phyloP scores from a whole-genome alignment of 2,329 filamentous ascomycete species.

The Paracoccidioides brasiliensis region DNA sequence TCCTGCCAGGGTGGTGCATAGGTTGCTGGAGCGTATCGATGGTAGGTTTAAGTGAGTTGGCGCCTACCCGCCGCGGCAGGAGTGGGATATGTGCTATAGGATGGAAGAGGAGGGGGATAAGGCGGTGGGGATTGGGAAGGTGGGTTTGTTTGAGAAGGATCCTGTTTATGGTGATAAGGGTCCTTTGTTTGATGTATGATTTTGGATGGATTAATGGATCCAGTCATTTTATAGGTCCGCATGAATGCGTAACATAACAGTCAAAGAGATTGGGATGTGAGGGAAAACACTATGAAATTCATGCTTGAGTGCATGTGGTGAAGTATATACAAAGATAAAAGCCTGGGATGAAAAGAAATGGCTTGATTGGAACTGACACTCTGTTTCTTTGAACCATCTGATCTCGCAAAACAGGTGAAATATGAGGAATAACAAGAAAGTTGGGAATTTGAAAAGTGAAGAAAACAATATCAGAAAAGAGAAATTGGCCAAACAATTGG shows the following conservation, averaged over 20 bases:
- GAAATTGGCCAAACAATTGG: neutral
- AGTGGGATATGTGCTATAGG: slow-evolving; percentile 64
- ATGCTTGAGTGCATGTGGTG: slow-evolving; percentile 2
- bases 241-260: neutral
- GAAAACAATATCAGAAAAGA: neutral
- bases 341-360: neutral
- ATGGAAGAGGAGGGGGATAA: slow-evolving; percentile 39
- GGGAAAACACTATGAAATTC: neutral
- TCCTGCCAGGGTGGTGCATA: slow-evolving; percentile 53
- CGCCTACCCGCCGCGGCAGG: slow-evolving; percentile 44
- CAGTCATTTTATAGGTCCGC: neutral
- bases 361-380: neutral
- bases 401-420: neutral
- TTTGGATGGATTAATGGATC: slow-evolving; percentile 19
- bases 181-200: slow-evolving; percentile 27
- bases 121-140: slow-evolving; percentile 33
- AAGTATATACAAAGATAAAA: neutral
- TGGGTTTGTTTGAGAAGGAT: slow-evolving; percentile 48
- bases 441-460: neutral
- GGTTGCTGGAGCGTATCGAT: slow-evolving; percentile 44
- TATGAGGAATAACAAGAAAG: neutral
- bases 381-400: slow-evolving; percentile 1
- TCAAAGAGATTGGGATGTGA: neutral
- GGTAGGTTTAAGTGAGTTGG: slow-evolving; percentile 54
- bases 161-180: slow-evolving; percentile 46